Conservation (phyloP, 257 asterid species). For the Pogostemon cablin region DNA sequence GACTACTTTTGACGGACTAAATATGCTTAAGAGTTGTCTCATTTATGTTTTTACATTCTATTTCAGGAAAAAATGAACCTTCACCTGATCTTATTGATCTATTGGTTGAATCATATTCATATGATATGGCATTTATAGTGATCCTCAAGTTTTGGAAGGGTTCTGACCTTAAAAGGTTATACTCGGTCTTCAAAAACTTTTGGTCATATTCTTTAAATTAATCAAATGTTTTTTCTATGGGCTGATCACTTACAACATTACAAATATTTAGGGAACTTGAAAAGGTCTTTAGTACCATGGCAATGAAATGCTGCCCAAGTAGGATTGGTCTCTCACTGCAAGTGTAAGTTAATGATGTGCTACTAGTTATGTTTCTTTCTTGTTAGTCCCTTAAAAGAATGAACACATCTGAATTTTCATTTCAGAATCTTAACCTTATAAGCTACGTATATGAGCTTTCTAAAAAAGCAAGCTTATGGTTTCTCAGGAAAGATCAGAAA, state of each 20-base stretch:
- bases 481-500: conserved; percentile 65
- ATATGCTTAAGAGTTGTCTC: conserved; percentile 10
- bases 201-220: conserved; percentile 31
- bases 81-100: conserved; percentile 76
- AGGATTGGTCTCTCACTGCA: conserved; percentile 42
- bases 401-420: conserved; percentile 1
- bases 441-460: conserved; percentile 11
- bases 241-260: conserved; percentile 27
- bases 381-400: conserved; percentile 23
- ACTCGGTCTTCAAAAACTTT: conserved; percentile 22
- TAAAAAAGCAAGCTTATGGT: conserved; percentile 25
- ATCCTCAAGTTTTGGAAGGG: conserved; percentile 89
- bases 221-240: conserved; percentile 14
- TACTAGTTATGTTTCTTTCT: conserved; percentile 17
- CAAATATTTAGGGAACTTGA: conserved; percentile 76
- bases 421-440: not conserved
- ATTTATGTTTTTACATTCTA: conserved; percentile 21
- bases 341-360: conserved; percentile 47
- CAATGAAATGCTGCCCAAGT: conserved; percentile 85
- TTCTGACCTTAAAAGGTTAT: conserved; percentile 77
- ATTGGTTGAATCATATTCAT: conserved; percentile 81
- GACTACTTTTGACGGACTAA: conserved; percentile 5
- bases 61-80: conserved; percentile 68
- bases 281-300: conserved; percentile 72
- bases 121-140: conserved; percentile 89